Base-by-base conservation (phyloP, 768 basidiomycete genomes). In the Gyrodon lividus region DNA sequence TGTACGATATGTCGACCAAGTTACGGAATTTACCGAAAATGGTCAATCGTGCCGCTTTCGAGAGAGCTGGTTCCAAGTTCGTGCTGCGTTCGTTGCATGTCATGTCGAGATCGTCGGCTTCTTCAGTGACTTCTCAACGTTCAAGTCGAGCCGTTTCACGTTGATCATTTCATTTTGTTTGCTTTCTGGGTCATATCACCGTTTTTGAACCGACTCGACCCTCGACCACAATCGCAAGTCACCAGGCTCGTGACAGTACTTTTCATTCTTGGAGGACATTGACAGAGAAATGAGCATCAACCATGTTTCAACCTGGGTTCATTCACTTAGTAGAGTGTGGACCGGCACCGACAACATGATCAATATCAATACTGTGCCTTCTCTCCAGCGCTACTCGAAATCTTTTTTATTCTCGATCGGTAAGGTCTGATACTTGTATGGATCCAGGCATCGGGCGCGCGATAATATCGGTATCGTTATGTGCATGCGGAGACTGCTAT, bases 51-150 rank as follows among this genome's bases (percentile, higher is more conserved):
- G n/a, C n/a, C n/a, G n/a, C n/a, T n/a, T n/a, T n/a, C n/a, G n/a
- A n/a, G n/a, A n/a, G n/a, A n/a, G n/a, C n/a, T n/a, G n/a, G n/a
- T n/a, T n/a, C n/a, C n/a, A n/a, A n/a, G 30, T 59, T 63, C 62
- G 48, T 28, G 13, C 0, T 47, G 34, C 38, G 35, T 38, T 53
- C 37, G 38, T 43, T 57, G 16, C 33, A 16, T 54, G 62, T 59
- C 60, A 2, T 57, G 62, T 54, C 57, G 41, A 23, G 62, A 63
- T 63, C 49, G 63, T 51, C 63, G 44, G 26, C 62, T 63, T 65
- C 63, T 43, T 44, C 51, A 46, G 38, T 65, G 60, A 46, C 51
- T 54, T 9, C 14, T 16, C 16, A 22, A 7, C 40, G 23, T 23
- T 26, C 14, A 23, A 23, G 23, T 41, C 40, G 6, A 23, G 40